Percentiles rank a stretch among this genome's conserved stretches.
phyloP scores from a whole-genome alignment of 2,329 filamentous ascomycete species.

The Fusarium scirpi region DNA sequence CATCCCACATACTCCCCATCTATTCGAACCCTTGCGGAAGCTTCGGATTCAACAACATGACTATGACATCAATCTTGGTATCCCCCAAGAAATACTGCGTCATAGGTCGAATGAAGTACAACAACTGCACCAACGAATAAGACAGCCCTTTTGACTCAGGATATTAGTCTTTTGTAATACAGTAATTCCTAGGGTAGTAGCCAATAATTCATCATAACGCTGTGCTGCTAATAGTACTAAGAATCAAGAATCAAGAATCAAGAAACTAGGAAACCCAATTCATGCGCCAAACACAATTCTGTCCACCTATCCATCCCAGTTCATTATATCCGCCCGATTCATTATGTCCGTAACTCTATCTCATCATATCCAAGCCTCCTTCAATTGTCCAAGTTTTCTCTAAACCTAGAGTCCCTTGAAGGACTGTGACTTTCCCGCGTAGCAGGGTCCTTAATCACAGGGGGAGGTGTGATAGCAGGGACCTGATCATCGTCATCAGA shows the following conservation, averaged over 20 bases:
- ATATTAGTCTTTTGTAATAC: background rate
- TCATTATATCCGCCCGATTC: background rate
- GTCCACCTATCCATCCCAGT: background rate
- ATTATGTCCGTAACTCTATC: background rate
- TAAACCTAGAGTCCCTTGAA: constrained; percentile 68
- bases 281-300: constrained; percentile 1
- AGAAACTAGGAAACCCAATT: background rate
- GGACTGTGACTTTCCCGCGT: constrained; percentile 63
- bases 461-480: constrained; percentile 54
- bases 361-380: background rate
- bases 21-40: background rate
- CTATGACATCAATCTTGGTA: constrained; percentile 3
- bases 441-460: constrained; percentile 51
- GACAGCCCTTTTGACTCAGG: background rate
- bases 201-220: background rate
- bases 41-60: background rate
- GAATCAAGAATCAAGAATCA: background rate
- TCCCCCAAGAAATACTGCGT: background rate
- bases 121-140: background rate
- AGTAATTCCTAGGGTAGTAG: background rate
- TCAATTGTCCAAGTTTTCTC: constrained; percentile 60
- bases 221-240: background rate
- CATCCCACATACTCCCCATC: background rate
- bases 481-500: constrained; percentile 31
- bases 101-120: constrained; percentile 1